Conservation (phyloP, 2,329 filamentous ascomycete species). For the Diaporthe aspalathi region DNA sequence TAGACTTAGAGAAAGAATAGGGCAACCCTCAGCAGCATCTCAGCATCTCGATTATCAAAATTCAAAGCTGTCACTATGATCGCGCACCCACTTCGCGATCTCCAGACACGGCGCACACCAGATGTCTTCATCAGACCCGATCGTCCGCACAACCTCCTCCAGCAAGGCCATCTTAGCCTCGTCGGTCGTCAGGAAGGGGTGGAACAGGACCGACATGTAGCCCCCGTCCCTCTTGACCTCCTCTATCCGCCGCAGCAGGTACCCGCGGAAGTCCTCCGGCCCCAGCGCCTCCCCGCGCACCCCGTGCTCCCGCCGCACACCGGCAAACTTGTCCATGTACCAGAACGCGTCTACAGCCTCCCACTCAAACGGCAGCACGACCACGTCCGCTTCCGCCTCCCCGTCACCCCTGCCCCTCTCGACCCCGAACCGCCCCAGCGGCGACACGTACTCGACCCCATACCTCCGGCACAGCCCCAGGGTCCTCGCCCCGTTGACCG, state of each 20-base stretch:
- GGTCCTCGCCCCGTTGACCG: constrained; percentile 43
- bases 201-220: constrained; percentile 47
- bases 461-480: constrained; percentile 41
- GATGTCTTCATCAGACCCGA: constrained; percentile 42
- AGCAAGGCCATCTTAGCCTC: constrained; percentile 45
- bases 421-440: constrained; percentile 43
- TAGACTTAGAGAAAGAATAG: no score
- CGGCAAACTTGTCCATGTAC: constrained; percentile 47
- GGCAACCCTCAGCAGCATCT: no score
- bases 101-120: constrained; percentile 46
- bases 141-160: constrained; percentile 42
- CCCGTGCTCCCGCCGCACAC: constrained; percentile 41
- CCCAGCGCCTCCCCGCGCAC: constrained; percentile 36
- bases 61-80: constrained; percentile 38
- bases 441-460: constrained; percentile 46
- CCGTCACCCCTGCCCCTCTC: background rate
- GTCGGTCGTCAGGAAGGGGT: constrained; percentile 45
- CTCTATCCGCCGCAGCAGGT: constrained; percentile 42
- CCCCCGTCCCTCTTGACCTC: constrained; percentile 40
- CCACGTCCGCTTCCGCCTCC: constrained; percentile 38
- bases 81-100: constrained; percentile 44
- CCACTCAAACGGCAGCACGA: constrained; percentile 49
- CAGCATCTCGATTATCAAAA: background rate
- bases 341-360: constrained; percentile 47
- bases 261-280: constrained; percentile 41